Conservation (phyloP, 1,139 yeast genomes). For the Blastobotrys ciferrii region DNA sequence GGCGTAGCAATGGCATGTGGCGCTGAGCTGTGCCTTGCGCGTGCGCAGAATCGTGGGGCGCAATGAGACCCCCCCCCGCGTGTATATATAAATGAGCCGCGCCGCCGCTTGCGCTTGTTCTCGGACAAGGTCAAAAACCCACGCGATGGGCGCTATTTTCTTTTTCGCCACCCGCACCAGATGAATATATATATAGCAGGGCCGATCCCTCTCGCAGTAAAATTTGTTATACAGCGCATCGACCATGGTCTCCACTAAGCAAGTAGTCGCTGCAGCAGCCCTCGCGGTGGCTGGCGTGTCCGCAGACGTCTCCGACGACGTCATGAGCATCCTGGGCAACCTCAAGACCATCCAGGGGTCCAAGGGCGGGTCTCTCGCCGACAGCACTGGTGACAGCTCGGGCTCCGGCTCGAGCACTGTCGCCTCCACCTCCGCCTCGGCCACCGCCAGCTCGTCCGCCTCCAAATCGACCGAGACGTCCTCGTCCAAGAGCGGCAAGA, state of each 20-base stretch:
- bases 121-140: no score
- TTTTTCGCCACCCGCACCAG: not conserved
- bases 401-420: not conserved
- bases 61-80: no score
- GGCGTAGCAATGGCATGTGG: no score
- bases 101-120: no score
- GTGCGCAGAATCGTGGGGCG: no score
- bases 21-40: no score
- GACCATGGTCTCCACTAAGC: not conserved
- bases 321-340: slow-evolving; percentile 1
- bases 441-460: not conserved
- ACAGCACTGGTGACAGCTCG: not conserved
- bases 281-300: not conserved
- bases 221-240: no score
- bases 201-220: no score
- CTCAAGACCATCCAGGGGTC: not conserved
- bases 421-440: not conserved
- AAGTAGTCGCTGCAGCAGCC: not conserved
- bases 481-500: not conserved
- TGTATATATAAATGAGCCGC: no score
- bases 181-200: no score
- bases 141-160: no score
- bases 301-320: slow-evolving; percentile 1
- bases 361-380: not conserved
- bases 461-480: not conserved